These are phyloP conservation scores for Candida boidinii DNA, from an alignment of 805 yeast genomes.

Conservation along the genomic window DNA sequence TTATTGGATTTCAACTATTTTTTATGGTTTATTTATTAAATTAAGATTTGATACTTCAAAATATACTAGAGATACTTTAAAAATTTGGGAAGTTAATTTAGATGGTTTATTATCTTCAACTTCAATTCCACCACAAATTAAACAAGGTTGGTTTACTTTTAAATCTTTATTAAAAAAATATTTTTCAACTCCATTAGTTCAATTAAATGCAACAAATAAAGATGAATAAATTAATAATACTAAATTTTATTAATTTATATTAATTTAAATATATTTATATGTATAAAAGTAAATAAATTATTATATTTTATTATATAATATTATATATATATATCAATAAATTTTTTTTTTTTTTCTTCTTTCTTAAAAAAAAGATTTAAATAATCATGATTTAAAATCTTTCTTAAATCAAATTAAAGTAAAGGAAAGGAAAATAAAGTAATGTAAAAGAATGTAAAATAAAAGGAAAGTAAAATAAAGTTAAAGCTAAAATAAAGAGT, in stretches of 20 bases:
- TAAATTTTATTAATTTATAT: no score
- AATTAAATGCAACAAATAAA: no score
- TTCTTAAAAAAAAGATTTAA: no score
- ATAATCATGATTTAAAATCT: no score
- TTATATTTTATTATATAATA: no score
- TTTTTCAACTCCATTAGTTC: no score
- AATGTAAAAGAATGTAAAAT: background rate
- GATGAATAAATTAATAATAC: no score
- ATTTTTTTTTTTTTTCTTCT: no score
- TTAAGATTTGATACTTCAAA: slow-evolving; percentile 69
- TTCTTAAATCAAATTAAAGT: background rate
- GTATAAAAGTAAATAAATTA: no score
- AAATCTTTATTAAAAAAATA: slow-evolving; percentile 23
- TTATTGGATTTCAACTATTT: slow-evolving; percentile 50
- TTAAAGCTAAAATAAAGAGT: background rate
- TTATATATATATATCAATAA: no score
- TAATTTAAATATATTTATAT: no score
- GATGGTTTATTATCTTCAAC: slow-evolving; percentile 42
- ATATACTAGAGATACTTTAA: slow-evolving; percentile 60
- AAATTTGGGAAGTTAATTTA: slow-evolving; percentile 54
- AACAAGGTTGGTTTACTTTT: slow-evolving; percentile 35
- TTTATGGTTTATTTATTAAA: slow-evolving; percentile 60
- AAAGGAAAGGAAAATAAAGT: background rate
- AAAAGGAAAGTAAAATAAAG: background rate
- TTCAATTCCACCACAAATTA: slow-evolving; percentile 37